phyloP scores from a whole-genome alignment of 1,284 basidiomycete genomes.

The Blastosporella zonata region DNA sequence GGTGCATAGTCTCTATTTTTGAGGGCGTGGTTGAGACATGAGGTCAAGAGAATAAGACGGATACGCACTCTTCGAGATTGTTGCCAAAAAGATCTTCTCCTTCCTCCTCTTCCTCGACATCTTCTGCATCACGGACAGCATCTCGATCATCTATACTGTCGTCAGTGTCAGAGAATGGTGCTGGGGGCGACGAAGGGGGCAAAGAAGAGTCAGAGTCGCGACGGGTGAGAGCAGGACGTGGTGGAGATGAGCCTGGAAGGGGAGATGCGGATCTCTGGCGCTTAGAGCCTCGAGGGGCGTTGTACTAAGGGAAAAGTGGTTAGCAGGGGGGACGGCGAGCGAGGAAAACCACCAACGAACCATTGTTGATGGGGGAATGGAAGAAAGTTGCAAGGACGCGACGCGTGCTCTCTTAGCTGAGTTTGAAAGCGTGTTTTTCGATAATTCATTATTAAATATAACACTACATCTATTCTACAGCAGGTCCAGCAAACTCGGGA shows the following conservation, averaged over 20 bases:
- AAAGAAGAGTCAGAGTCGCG: slow-evolving; percentile 67
- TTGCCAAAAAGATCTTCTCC: slow-evolving; percentile 95
- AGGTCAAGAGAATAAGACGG: slow-evolving; percentile 4
- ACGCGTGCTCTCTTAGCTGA: slow-evolving; percentile 29
- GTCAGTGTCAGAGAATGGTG: slow-evolving; percentile 85
- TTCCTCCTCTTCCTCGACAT: slow-evolving; percentile 78
- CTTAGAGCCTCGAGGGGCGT: slow-evolving; percentile 51
- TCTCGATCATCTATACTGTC: slow-evolving; percentile 78
- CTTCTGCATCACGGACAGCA: slow-evolving; percentile 65
- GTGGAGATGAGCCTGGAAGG: slow-evolving; percentile 50
- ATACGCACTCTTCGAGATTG: slow-evolving; percentile 63
- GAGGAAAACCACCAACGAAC: slow-evolving; percentile 20
- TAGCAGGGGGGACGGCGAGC: slow-evolving; percentile 9
- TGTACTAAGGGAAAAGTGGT: slow-evolving; percentile 13
- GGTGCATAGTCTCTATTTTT: slow-evolving; percentile 78
- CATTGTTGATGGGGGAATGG: slow-evolving; percentile 26
- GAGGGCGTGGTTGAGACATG: slow-evolving; percentile 1
- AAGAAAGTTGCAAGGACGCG: slow-evolving; percentile 29
- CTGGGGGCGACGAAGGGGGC: slow-evolving; percentile 80
- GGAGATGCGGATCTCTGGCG: slow-evolving; percentile 63
- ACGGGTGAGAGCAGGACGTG: slow-evolving; percentile 43
- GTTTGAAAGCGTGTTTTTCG: slow-evolving; percentile 22
- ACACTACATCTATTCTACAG: slow-evolving; percentile 3
- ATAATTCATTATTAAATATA: background rate
- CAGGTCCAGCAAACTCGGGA: background rate